These are phyloP conservation scores for Aquilaria sinensis DNA, from an alignment of 345 rosid species.

Conservation along the genomic window DNA sequence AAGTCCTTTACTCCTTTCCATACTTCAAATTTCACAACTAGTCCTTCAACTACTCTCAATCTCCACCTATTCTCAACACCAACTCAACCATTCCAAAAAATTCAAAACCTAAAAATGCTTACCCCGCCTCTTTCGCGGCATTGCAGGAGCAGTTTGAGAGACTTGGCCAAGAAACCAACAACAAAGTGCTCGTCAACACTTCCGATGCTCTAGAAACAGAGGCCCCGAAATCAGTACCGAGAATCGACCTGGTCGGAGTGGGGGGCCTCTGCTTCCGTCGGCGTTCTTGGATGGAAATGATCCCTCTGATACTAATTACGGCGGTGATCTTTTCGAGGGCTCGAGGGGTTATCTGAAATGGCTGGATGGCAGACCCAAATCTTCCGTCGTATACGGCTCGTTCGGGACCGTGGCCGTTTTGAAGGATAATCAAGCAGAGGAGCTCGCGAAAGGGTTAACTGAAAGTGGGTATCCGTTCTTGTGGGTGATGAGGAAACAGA, in stretches of 20 bases:
- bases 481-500: conserved; percentile 34
- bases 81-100: too few species aligned
- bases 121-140: neutral
- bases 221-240: conserved; percentile 19
- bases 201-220: conserved; percentile 31
- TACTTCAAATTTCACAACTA: too few species aligned
- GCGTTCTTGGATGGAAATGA: conserved; percentile 11
- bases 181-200: conserved; percentile 37
- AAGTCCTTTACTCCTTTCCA: too few species aligned
- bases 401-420: conserved; percentile 40
- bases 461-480: conserved; percentile 29
- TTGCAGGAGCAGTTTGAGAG: conserved; percentile 31
- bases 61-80: too few species aligned
- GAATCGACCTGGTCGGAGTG: conserved; percentile 18
- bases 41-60: too few species aligned
- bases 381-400: conserved; percentile 50
- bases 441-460: conserved; percentile 29
- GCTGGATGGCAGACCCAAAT: conserved; percentile 31
- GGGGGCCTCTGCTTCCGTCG: conserved; percentile 31
- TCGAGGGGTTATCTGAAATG: conserved; percentile 21
- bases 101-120: conserved; percentile 11
- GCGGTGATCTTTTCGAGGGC: conserved; percentile 16
- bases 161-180: conserved; percentile 22
- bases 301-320: neutral
- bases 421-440: conserved; percentile 35